Evolutionary conservation across 768 basidiomycete species (phyloP).

Genomic region (Kwoniella heveanensis): DNA sequence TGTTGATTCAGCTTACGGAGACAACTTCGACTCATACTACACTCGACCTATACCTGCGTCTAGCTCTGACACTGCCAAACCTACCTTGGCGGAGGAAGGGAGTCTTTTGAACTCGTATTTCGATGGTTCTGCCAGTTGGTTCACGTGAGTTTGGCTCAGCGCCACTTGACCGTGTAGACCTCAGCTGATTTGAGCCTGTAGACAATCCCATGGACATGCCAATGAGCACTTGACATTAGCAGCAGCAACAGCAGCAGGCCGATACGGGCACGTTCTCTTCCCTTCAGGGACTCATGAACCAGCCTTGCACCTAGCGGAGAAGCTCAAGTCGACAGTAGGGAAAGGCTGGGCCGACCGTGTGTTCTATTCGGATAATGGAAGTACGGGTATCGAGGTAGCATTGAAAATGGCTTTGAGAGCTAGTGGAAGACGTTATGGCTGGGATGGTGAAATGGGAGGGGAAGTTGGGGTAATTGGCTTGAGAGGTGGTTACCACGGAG

Average conservation of each 20-base stretch:
- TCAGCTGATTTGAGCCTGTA: neutral
- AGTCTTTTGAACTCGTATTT: slow-evolving; percentile 65
- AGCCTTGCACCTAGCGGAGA: slow-evolving; percentile 79
- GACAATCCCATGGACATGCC: slow-evolving; percentile 81
- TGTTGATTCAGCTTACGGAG: slow-evolving; percentile 84
- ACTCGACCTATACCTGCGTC: slow-evolving; percentile 49
- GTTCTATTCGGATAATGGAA: slow-evolving; percentile 93
- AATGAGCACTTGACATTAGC: slow-evolving; percentile 75
- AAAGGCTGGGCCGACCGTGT: slow-evolving; percentile 86
- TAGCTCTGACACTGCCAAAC: slow-evolving; percentile 3
- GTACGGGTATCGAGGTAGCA: slow-evolving; percentile 96
- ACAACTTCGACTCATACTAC: slow-evolving; percentile 76
- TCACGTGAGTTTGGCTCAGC: slow-evolving; percentile 61
- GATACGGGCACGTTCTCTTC: slow-evolving; percentile 97
- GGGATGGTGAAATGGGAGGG: slow-evolving; percentile 50
- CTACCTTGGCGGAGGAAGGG: slow-evolving; percentile 12
- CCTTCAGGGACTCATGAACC: slow-evolving; percentile 84
- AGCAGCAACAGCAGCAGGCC: slow-evolving; percentile 83
- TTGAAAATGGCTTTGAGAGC: slow-evolving; percentile 90
- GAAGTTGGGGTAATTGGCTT: slow-evolving; percentile 78
- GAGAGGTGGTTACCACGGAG: slow-evolving; percentile 93
- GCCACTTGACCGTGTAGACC: neutral
- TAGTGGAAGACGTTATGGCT: slow-evolving; percentile 53
- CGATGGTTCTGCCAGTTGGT: slow-evolving; percentile 96
- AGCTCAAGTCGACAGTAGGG: slow-evolving; percentile 71